Base-by-base conservation (phyloP, 371 early-diverging fungal genomes). In the Rhizomucor pusillus region DNA sequence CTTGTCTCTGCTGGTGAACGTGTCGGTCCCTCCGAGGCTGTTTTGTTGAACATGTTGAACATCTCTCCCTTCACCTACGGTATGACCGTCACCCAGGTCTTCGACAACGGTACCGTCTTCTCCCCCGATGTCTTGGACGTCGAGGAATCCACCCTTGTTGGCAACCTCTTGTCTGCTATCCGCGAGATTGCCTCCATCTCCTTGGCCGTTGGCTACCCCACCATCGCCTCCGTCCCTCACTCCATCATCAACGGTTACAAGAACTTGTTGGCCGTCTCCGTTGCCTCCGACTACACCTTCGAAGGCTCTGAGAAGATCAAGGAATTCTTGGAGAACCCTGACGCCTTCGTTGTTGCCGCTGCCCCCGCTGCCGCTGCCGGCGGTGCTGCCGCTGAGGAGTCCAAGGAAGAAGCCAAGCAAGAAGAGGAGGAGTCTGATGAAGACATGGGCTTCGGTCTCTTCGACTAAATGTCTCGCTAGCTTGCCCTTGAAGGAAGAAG, bases 41-140 rank as follows among this genome's bases (percentile, higher is more conserved):
- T 93, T 58, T 86, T 99, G 56, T 87, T 99, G 62, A 96, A 96
- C 89, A 97, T 97, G 95, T 83, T 99, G 84, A 92, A 95, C 90
- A 99, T 99, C 84, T 98, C 98, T 56, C 99, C 99, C 60, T 99
- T 99, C 92, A 97, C 97, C 73, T 99, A 98, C 88, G 98, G 99
- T 90, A 82, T 99, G 89, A 81, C 81, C 60, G 91, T 99, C 60
- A 69, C 81, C 58, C 87, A 92, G 82, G 91, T 99, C 66, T 99
- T 91, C 82, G 97, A 97, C 78, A 73, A 91, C 56, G 97, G 97
- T 57, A 88, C 89, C 76, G 75, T 88, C 75, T 99, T 98, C 90
- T 78, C 84, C 71, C 81, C 97, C 50, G 72, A 78, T 13, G 85
- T 99, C 52, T 83, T 99, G 62, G 99, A 98, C 81, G 92, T 99